phyloP scores from a whole-genome alignment of 345 rosid species.

The Anacardium occidentale region DNA sequence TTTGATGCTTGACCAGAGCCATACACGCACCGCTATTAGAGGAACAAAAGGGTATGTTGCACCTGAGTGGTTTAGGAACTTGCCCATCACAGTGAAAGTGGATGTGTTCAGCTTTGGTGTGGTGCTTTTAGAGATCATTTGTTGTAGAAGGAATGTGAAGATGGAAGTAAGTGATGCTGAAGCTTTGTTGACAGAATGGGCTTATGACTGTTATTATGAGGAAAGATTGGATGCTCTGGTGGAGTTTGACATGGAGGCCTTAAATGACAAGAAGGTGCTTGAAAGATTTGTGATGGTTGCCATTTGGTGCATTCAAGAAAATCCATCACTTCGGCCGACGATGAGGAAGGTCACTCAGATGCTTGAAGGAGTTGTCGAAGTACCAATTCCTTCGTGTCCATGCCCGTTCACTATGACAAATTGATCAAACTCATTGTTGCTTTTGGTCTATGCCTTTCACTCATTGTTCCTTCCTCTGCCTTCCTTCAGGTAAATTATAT shows the following conservation, averaged over 20 bases:
- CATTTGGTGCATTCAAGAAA: conserved; percentile 62
- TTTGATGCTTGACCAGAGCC: conserved; percentile 45
- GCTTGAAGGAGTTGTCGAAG: conserved; percentile 53
- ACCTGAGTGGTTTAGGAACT: conserved; percentile 55
- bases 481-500: too few relatives aligned
- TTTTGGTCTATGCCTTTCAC: too few relatives aligned
- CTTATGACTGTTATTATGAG: conserved; percentile 44
- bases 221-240: conserved; percentile 29
- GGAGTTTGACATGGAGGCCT: conserved; percentile 27
- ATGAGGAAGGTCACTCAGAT: conserved; percentile 54
- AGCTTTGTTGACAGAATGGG: conserved; percentile 47
- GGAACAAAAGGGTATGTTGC: conserved; percentile 65
- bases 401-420: conserved; percentile 20
- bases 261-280: conserved; percentile 24
- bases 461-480: too few relatives aligned
- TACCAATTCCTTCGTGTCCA: conserved; percentile 34
- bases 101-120: conserved; percentile 61
- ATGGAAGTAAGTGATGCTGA: conserved; percentile 26
- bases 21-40: conserved; percentile 45
- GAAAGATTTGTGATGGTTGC: conserved; percentile 44
- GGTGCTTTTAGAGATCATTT: conserved; percentile 50
- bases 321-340: conserved; percentile 45
- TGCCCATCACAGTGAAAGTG: conserved; percentile 47
- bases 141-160: conserved; percentile 45
- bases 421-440: too few relatives aligned